phyloP scores from a whole-genome alignment of 2,329 filamentous ascomycete genomes.

The Didymella pinodella region DNA sequence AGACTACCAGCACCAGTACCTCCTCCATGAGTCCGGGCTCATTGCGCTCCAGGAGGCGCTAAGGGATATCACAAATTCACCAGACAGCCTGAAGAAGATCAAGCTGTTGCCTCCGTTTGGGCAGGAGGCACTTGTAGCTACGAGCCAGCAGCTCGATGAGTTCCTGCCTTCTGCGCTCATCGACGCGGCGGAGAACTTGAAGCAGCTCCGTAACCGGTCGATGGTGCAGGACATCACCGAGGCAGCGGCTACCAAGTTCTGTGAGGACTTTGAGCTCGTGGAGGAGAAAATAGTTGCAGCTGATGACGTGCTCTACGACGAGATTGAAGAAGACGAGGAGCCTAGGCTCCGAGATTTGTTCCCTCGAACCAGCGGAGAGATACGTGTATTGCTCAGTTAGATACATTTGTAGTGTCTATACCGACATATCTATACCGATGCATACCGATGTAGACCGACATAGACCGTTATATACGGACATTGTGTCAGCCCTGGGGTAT shows the following conservation, averaged over 20 bases:
- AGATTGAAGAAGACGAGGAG: conserved; percentile 49
- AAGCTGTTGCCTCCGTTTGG: conserved; percentile 65
- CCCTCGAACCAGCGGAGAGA: conserved; percentile 70
- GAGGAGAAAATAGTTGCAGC: conserved; percentile 67
- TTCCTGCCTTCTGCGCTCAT: conserved; percentile 93
- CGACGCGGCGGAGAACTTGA: conserved; percentile 85
- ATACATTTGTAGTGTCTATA: not conserved
- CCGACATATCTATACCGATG: not conserved
- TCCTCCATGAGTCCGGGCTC: conserved; percentile 78
- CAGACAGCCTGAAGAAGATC: conserved; percentile 64
- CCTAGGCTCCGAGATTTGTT: conserved; percentile 63
- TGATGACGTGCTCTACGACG: conserved; percentile 59
- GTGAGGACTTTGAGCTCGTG: conserved; percentile 78
- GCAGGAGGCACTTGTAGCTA: conserved; percentile 66
- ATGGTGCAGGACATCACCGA: conserved; percentile 81
- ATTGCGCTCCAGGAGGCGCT: conserved; percentile 68
- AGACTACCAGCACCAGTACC: conserved; percentile 74
- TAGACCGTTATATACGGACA: not conserved
- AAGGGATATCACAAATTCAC: conserved; percentile 52
- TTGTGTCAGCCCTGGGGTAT: not conserved
- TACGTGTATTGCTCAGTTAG: conserved; percentile 68
- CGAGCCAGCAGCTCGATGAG: conserved; percentile 81
- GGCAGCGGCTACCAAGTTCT: conserved; percentile 83
- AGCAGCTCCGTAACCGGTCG: conserved; percentile 73
- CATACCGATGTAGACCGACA: too few relatives aligned